phyloP scores from a whole-genome alignment of 2,329 filamentous ascomycete genomes.

The Paecilomyces sp. region DNA sequence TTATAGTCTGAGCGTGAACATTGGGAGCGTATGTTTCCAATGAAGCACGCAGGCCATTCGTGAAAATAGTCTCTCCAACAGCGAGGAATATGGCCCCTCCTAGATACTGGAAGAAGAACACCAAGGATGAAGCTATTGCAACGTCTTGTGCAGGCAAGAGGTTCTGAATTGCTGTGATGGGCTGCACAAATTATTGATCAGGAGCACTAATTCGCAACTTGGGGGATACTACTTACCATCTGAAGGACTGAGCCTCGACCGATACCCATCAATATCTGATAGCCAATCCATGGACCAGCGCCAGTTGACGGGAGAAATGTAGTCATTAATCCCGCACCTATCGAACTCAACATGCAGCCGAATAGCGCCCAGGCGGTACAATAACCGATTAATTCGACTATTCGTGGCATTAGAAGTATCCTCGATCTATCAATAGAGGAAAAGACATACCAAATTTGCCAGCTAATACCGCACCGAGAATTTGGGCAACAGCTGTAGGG shows the following conservation, averaged over 20 bases:
- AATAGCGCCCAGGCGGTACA: background rate
- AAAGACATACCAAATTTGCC: conserved; percentile 21
- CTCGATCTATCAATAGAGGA: background rate
- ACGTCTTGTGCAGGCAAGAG: background rate
- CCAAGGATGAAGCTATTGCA: background rate
- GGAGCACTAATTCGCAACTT: background rate
- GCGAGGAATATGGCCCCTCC: background rate
- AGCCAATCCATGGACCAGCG: conserved; percentile 20
- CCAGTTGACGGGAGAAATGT: conserved; percentile 17
- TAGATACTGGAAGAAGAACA: background rate
- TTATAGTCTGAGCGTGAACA: background rate
- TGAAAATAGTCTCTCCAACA: background rate
- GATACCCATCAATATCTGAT: conserved; percentile 21
- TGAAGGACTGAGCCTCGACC: conserved; percentile 19
- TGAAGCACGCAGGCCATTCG: background rate
- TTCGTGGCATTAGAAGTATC: background rate
- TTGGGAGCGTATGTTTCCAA: background rate
- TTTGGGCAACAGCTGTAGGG: conserved; percentile 30
- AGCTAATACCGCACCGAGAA: conserved; percentile 23
- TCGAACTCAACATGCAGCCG: conserved; percentile 1
- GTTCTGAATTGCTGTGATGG: background rate
- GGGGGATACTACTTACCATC: conserved; percentile 5
- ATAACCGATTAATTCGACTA: background rate
- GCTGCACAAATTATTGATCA: background rate
- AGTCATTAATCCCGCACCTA: conserved; percentile 20